Conservation (phyloP, 2,329 filamentous ascomycete genomes). For the Dothistroma pini region DNA sequence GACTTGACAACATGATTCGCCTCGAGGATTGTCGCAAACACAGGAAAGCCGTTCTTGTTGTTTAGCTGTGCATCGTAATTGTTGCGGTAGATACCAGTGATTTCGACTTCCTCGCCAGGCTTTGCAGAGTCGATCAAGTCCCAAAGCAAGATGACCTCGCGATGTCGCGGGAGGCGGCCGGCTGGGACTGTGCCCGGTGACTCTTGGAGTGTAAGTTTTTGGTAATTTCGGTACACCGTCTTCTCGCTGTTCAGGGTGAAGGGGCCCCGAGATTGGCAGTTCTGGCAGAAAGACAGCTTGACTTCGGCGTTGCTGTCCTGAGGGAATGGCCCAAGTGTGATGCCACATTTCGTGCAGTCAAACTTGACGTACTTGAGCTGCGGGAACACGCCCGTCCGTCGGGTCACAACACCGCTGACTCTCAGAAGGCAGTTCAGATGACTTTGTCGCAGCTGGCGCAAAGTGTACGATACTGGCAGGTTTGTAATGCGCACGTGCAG, state of each 20-base stretch:
- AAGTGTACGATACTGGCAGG: slow-evolving; percentile 88
- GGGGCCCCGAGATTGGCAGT: slow-evolving; percentile 89
- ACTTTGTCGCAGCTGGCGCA: slow-evolving; percentile 89
- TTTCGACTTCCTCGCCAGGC: slow-evolving; percentile 94
- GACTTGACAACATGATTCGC: slow-evolving; percentile 97
- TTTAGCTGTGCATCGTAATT: slow-evolving; percentile 98
- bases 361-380: slow-evolving; percentile 99
- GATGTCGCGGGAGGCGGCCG: slow-evolving; percentile 84
- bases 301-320: slow-evolving; percentile 97
- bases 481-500: slow-evolving; percentile 97
- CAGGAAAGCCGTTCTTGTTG: slow-evolving; percentile 97
- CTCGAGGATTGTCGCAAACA: slow-evolving; percentile 95
- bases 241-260: slow-evolving; percentile 97
- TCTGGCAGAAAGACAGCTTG: slow-evolving; percentile 93
- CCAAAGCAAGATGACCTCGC: slow-evolving; percentile 93
- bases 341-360: slow-evolving; percentile 88
- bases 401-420: slow-evolving; percentile 91
- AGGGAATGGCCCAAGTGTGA: slow-evolving; percentile 91
- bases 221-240: slow-evolving; percentile 97
- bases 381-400: slow-evolving; percentile 91
- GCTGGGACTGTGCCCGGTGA: slow-evolving; percentile 96
- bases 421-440: slow-evolving; percentile 95
- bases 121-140: slow-evolving; percentile 96
- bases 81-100: slow-evolving; percentile 95
- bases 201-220: slow-evolving; percentile 95